phyloP scores from a whole-genome alignment of 371 early-diverging fungal species.

The Phascolomyces articulosus region DNA sequence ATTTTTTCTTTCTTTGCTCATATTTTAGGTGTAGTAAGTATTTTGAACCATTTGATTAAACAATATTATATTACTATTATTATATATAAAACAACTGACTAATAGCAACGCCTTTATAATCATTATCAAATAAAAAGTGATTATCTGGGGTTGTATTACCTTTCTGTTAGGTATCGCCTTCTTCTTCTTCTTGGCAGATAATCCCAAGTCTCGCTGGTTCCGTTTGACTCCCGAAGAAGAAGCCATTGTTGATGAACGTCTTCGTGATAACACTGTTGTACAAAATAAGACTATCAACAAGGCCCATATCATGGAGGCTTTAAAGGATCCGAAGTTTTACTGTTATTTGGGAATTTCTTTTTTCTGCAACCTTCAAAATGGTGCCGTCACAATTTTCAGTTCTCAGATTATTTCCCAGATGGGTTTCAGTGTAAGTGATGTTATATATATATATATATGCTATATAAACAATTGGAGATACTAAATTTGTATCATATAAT shows the following conservation, averaged over 20 bases:
- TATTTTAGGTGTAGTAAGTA: conserved; percentile 27
- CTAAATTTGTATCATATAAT: background rate
- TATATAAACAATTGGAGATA: too few species aligned
- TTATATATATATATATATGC: background rate
- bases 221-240: conserved; percentile 37
- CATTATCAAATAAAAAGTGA: conserved; percentile 10
- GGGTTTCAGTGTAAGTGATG: conserved; percentile 32
- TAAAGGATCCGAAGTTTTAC: conserved; percentile 38
- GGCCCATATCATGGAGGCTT: conserved; percentile 38
- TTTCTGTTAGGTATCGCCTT: conserved; percentile 29
- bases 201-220: conserved; percentile 34
- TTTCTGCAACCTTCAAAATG: conserved; percentile 34
- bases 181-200: conserved; percentile 44
- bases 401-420: conserved; percentile 31
- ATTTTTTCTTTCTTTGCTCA: background rate
- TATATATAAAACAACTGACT: too few species aligned
- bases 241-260: conserved; percentile 36
- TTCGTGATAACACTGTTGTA: conserved; percentile 34
- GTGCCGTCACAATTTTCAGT: conserved; percentile 33
- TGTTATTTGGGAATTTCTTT: conserved; percentile 21
- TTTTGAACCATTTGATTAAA: too few species aligned
- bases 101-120: too few species aligned
- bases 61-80: too few species aligned
- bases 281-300: conserved; percentile 28
- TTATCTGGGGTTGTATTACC: conserved; percentile 35